Evolutionary conservation across 805 yeast species (phyloP), one percentile per base, ranked within the genome.

Genomic region (Lachancea sp.): DNA sequence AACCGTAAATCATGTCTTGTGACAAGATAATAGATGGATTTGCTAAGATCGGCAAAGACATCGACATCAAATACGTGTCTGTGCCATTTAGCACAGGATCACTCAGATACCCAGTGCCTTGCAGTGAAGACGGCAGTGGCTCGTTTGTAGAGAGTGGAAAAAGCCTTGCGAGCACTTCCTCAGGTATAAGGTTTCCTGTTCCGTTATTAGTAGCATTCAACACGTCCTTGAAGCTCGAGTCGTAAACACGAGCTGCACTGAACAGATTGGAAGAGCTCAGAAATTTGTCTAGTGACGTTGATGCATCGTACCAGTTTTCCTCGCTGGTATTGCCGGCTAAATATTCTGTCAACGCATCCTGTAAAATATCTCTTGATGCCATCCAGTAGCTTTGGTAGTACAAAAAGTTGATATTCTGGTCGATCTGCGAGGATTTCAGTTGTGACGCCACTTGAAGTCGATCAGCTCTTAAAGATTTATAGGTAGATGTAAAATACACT

Each of bases 371-470:
- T 53, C 81, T 73, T 2, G 78, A 70, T 1, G 86, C 67, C 9
- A 88, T 66, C 70, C 84, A 80, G 46, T 74, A 73, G 2, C 81
- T 74, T 62, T 87, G 95, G 57, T 81, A 85, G 59, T 79, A 82
- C 22, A 78, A 68, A 49, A 71, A 74, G 47, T 75, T 75, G 47
- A 85, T 67, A 34, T 78, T 75, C 63, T 87, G 96, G 44, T 73
- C 74, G 17, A 88, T 69, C 62, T 89, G 96, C 0, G 90, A 76
- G 0, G 91, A 79, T 62, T 87, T 88, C 45, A 89, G 68, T 60
- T 85, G 85, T 2, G 95, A 85, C 17, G 88, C 85, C 36, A 86
- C 86, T 54, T 77, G 77, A 20, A 89, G 67, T 46, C 89, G 74
- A 49, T 85, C 89, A 1, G 81, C 78, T 55, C 95, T 71, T 36